Conservation (phyloP, 306 rosid genomes). For the Dalbergia cochinchinensis region DNA sequence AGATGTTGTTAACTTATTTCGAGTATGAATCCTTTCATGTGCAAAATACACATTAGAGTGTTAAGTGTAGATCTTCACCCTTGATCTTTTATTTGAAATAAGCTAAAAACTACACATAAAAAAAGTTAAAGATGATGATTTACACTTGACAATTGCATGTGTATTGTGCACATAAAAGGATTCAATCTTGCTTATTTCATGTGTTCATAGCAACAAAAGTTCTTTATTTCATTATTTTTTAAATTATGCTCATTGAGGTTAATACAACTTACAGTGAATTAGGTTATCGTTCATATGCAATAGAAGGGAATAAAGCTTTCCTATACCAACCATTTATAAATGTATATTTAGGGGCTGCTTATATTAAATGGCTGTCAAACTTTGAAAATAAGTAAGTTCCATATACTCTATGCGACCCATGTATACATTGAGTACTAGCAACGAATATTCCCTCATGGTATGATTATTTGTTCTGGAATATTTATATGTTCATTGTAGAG, state of each 20-base stretch:
- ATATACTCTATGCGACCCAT: constrained; percentile 22
- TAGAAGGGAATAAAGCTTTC: constrained; percentile 50
- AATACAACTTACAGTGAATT: constrained; percentile 62
- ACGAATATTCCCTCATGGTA: constrained; percentile 7
- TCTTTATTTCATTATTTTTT: constrained; percentile 15
- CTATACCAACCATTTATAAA: constrained; percentile 73
- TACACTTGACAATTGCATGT: too few species aligned
- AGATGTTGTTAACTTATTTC: neutral
- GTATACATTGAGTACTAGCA: neutral
- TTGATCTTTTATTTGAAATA: too few species aligned
- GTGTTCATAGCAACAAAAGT: constrained; percentile 1
- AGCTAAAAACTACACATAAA: too few species aligned
- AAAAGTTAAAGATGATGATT: too few species aligned
- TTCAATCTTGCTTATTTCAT: constrained; percentile 5
- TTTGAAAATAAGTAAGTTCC: constrained; percentile 71
- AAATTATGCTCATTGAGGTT: constrained; percentile 43
- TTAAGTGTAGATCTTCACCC: too few species aligned
- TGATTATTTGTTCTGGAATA: constrained; percentile 25
- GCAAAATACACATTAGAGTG: too few species aligned
- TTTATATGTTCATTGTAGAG: constrained; percentile 58
- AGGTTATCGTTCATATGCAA: constrained; percentile 61
- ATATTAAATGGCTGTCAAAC: constrained; percentile 73
- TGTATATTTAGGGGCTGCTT: constrained; percentile 83
- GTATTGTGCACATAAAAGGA: too few species aligned
- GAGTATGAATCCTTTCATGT: too few species aligned